These are phyloP conservation scores for Craspedostauros australis DNA, from an alignment of 108 stramenopile species.

Conservation along the genomic window DNA sequence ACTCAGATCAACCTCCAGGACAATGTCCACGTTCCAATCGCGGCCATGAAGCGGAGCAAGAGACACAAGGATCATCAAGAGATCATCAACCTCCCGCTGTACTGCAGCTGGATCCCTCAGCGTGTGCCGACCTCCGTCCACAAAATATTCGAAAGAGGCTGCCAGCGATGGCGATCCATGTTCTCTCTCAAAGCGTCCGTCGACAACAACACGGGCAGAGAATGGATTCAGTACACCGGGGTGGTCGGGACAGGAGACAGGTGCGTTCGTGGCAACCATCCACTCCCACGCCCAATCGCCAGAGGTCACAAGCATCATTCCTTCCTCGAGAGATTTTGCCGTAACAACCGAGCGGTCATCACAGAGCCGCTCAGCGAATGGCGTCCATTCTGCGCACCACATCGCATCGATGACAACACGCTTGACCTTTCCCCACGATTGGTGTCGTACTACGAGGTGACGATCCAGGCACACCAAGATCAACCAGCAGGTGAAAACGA, in stretches of 20 bases:
- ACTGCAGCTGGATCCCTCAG: no score
- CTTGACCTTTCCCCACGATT: constrained; percentile 60
- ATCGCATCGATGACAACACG: constrained; percentile 3
- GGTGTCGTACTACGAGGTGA: constrained; percentile 71
- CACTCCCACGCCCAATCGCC: constrained; percentile 35
- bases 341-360: no score
- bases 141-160: no score
- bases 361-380: neutral
- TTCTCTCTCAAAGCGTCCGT: no score
- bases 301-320: neutral
- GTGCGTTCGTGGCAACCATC: constrained; percentile 55
- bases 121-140: no score
- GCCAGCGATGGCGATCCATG: no score
- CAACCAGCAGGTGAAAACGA: neutral
- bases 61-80: no score
- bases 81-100: no score
- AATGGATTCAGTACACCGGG: constrained; percentile 47
- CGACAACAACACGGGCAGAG: no score
- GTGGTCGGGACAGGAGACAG: constrained; percentile 60
- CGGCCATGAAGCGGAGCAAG: no score
- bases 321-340: neutral
- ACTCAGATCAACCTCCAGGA: no score
- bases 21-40: no score
- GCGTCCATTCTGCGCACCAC: constrained; percentile 52
- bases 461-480: constrained; percentile 29